A percentile compares a stretch with the other conserved stretches of the same genome.
These are phyloP conservation scores for Kuraishia ogatae DNA, from an alignment of 805 yeast genomes.

Conservation along the genomic window DNA sequence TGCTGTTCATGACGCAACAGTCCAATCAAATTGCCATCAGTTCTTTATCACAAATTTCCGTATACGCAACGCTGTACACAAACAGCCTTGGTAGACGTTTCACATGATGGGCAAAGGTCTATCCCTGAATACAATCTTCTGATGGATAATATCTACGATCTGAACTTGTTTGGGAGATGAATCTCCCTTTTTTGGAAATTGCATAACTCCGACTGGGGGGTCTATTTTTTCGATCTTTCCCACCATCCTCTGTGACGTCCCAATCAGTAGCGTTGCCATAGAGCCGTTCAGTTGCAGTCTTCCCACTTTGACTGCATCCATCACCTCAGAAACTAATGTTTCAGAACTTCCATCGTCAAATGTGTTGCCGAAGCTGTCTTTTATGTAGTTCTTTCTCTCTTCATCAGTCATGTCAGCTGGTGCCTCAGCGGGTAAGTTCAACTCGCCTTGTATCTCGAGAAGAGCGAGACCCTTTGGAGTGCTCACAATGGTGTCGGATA, in stretches of 20 bases:
- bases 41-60: background rate
- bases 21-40: too few species aligned
- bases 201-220: constrained; percentile 57
- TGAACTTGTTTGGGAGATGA: constrained; percentile 26
- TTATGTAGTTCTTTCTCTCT: constrained; percentile 26
- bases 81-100: constrained; percentile 5
- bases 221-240: constrained; percentile 53
- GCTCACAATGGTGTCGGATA: background rate
- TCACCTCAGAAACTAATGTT: constrained; percentile 10
- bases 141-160: constrained; percentile 49
- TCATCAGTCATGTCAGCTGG: constrained; percentile 24
- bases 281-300: constrained; percentile 33
- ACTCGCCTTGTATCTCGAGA: constrained; percentile 68
- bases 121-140: constrained; percentile 52
- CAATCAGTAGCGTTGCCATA: constrained; percentile 52
- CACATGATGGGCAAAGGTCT: constrained; percentile 77
- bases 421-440: constrained; percentile 36
- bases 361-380: constrained; percentile 4
- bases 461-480: constrained; percentile 54
- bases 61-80: background rate
- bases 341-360: constrained; percentile 8
- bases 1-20: too few species aligned
- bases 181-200: constrained; percentile 24
- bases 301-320: constrained; percentile 45
- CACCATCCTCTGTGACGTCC: constrained; percentile 60